Evolutionary conservation across 192 early-diverging fungal genomes (phyloP).

Genomic region (Backusella luteola): DNA sequence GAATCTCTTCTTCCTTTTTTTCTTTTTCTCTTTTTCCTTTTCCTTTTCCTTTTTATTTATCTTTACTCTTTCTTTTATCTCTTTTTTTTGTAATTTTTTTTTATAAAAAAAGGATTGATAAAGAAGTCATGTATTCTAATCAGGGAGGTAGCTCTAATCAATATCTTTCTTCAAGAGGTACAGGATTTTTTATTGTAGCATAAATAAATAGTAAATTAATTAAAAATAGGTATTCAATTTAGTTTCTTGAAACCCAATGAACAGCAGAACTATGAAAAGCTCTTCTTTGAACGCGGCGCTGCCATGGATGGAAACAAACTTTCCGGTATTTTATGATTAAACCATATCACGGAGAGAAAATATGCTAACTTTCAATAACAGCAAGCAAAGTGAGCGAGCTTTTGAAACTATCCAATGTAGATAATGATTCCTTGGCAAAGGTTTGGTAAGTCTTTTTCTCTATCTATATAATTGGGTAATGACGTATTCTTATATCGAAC

Average conservation of each 20-base stretch:
- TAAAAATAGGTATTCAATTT: conserved; percentile 30
- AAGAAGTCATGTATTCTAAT: conserved; percentile 4
- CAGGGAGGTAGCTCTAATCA: conserved; percentile 8
- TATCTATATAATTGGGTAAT: neutral
- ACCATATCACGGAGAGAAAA: neutral
- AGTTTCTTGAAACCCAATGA: conserved; percentile 38
- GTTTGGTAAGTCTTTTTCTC: conserved; percentile 35
- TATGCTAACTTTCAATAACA: neutral
- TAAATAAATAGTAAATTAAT: neutral
- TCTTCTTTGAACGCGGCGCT: conserved; percentile 21
- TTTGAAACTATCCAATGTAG: conserved; percentile 25
- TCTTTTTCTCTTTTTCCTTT: neutral
- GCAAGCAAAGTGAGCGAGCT: conserved; percentile 33
- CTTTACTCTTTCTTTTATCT: neutral
- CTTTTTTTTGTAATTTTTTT: neutral
- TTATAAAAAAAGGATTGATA: neutral
- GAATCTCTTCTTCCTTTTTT: neutral
- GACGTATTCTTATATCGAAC: neutral
- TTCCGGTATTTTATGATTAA: conserved; percentile 14
- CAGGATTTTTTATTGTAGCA: conserved; percentile 2
- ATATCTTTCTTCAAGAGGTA: conserved; percentile 1
- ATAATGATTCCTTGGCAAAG: conserved; percentile 36
- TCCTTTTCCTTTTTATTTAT: neutral
- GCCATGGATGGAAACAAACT: conserved; percentile 23
- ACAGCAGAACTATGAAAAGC: conserved; percentile 40